A percentile compares a stretch with the other conserved stretches of the same genome.
These are phyloP conservation scores for Oldenlandia corymbosa DNA, from an alignment of 257 asterid genomes.

Conservation along the genomic window DNA sequence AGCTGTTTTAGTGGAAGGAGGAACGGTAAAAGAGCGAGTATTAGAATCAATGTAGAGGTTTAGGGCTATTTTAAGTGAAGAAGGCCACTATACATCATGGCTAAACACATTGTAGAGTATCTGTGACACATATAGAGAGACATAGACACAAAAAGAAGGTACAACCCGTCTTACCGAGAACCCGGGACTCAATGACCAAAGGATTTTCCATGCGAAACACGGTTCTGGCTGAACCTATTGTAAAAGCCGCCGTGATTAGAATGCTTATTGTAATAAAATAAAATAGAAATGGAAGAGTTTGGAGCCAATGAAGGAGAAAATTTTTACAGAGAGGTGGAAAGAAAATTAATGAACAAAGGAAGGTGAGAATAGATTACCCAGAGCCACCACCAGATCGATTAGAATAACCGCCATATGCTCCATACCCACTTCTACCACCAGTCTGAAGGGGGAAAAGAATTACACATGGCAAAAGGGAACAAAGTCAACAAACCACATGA, in stretches of 20 bases:
- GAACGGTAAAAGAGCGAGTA: slow-evolving; percentile 16
- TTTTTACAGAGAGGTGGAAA: background rate
- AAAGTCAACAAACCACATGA: background rate
- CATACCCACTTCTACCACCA: slow-evolving; percentile 48
- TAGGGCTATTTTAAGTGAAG: slow-evolving; percentile 15
- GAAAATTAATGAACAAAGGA: background rate
- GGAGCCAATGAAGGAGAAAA: background rate
- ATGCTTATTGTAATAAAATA: background rate
- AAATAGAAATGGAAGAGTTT: background rate
- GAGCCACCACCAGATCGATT: slow-evolving; percentile 41
- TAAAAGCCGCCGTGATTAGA: slow-evolving; percentile 11
- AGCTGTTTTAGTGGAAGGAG: slow-evolving; percentile 33
- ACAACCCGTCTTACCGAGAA: slow-evolving; percentile 11
- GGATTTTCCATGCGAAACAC: slow-evolving; percentile 28
- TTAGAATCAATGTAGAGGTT: slow-evolving; percentile 21
- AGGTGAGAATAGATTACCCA: slow-evolving; percentile 34
- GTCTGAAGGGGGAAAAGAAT: slow-evolving; percentile 35
- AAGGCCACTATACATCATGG: slow-evolving; percentile 4
- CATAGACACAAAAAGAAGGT: background rate
- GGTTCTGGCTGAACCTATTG: slow-evolving; percentile 27
- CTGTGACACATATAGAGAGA: background rate
- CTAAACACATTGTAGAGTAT: background rate
- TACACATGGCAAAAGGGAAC: too few relatives aligned
- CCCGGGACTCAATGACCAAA: slow-evolving; percentile 26
- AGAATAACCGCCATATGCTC: slow-evolving; percentile 44